Conservation (phyloP, 495 filamentous ascomycete species). For the Tuber microsphaerosporum region DNA sequence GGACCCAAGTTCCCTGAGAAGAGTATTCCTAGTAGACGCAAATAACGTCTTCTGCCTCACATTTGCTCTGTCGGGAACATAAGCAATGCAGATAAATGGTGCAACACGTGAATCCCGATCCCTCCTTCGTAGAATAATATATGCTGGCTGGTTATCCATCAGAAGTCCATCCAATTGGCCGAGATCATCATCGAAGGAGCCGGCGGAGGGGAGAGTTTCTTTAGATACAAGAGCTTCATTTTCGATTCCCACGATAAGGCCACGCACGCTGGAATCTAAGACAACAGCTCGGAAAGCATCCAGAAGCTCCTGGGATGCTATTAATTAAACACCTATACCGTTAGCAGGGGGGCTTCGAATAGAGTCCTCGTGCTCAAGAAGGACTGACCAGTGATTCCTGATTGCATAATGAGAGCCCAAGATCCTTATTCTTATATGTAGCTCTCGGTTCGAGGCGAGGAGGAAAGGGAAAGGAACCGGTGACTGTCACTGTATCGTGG, state of each 20-base stretch:
- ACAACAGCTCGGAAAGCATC: constrained; percentile 70
- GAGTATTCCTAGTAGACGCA: constrained; percentile 74
- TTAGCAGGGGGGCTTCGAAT: constrained; percentile 16
- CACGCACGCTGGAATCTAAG: constrained; percentile 58
- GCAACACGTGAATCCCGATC: constrained; percentile 46
- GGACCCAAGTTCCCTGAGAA: constrained; percentile 76
- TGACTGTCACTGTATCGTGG: background rate
- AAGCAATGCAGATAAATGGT: constrained; percentile 69
- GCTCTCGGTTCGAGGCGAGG: background rate
- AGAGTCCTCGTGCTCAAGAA: constrained; percentile 8
- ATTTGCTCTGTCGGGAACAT: constrained; percentile 80
- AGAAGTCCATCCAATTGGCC: constrained; percentile 55
- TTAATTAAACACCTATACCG: background rate
- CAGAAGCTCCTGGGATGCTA: constrained; percentile 81
- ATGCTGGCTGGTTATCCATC: constrained; percentile 66
- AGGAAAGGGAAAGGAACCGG: background rate
- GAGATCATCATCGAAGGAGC: constrained; percentile 61
- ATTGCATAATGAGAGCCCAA: constrained; percentile 59
- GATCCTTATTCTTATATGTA: background rate
- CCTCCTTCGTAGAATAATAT: constrained; percentile 73
- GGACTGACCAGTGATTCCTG: constrained; percentile 68
- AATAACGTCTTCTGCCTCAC: constrained; percentile 96
- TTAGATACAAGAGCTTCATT: constrained; percentile 65
- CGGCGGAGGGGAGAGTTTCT: constrained; percentile 50
- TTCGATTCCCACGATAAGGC: constrained; percentile 71